A percentile compares a stretch with the other conserved stretches of the same genome.
Conservation (phyloP, 2,329 filamentous ascomycete genomes). For the Colletotrichum aenigma region DNA sequence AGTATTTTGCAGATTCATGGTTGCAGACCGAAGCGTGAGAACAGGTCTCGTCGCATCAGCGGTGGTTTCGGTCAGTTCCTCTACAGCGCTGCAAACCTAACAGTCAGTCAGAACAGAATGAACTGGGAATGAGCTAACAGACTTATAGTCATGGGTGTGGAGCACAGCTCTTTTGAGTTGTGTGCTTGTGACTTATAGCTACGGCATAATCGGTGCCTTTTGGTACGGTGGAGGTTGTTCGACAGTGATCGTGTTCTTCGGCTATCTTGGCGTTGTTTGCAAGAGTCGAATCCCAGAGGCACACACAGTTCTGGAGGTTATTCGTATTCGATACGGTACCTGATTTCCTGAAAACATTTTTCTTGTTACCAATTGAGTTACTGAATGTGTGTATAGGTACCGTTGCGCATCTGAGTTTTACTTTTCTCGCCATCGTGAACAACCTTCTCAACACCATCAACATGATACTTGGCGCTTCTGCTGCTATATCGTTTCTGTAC, state of each 20-base stretch:
- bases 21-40: slow-evolving; percentile 53
- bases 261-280: slow-evolving; percentile 51
- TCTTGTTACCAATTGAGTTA: background rate
- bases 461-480: slow-evolving; percentile 52
- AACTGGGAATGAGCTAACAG: background rate
- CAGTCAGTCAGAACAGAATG: background rate
- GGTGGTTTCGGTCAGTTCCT: slow-evolving; percentile 43
- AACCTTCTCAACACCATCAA: slow-evolving; percentile 58
- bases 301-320: slow-evolving; percentile 58
- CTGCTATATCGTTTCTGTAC: slow-evolving; percentile 37
- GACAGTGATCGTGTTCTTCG: slow-evolving; percentile 61
- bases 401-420: slow-evolving; percentile 54
- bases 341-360: background rate
- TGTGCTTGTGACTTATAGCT: slow-evolving; percentile 55
- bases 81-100: background rate
- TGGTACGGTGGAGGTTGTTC: slow-evolving; percentile 62
- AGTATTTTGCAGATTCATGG: slow-evolving; percentile 47
- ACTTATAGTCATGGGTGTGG: slow-evolving; percentile 52
- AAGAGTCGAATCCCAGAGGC: slow-evolving; percentile 58
- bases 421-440: slow-evolving; percentile 55
- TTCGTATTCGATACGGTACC: slow-evolving; percentile 52
- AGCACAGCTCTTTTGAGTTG: slow-evolving; percentile 56
- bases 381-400: background rate
- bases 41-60: slow-evolving; percentile 57
- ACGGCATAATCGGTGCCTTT: slow-evolving; percentile 59